These are phyloP conservation scores for Cryptosporidium tyzzeri DNA, from an alignment of 169 alveolate genomes.

Conservation along the genomic window DNA sequence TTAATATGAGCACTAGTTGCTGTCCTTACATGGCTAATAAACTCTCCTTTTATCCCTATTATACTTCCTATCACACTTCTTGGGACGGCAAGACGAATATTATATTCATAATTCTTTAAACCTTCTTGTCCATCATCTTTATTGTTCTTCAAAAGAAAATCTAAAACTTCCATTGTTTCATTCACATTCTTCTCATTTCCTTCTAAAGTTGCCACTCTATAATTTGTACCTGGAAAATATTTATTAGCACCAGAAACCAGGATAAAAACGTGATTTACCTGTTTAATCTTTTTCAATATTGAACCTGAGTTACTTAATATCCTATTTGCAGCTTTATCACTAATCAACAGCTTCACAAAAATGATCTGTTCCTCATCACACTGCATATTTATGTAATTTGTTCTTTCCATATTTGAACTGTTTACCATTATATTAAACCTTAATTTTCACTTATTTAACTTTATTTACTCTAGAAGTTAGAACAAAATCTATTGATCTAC, in stretches of 20 bases:
- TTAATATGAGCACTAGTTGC: constrained; percentile 61
- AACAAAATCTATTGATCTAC: not conserved
- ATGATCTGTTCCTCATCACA: constrained; percentile 4
- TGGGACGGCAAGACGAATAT: constrained; percentile 47
- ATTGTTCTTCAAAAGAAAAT: constrained; percentile 16
- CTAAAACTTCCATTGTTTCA: constrained; percentile 60
- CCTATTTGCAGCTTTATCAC: constrained; percentile 46
- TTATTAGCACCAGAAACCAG: constrained; percentile 52
- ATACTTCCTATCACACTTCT: constrained; percentile 72
- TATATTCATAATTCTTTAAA: constrained; percentile 14
- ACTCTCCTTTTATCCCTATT: constrained; percentile 67
- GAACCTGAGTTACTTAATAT: constrained; percentile 61
- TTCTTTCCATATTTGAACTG: not conserved
- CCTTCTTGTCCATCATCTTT: not conserved
- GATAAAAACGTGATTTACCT: constrained; percentile 53
- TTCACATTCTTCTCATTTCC: constrained; percentile 66
- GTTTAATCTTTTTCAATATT: constrained; percentile 32
- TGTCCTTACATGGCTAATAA: constrained; percentile 58
- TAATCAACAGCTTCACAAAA: constrained; percentile 51
- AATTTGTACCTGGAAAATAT: constrained; percentile 73
- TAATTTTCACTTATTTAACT: not conserved
- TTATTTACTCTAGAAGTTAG: not conserved
- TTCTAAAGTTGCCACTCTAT: constrained; percentile 70
- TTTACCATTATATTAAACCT: not conserved
- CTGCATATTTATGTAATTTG: not conserved